These are phyloP conservation scores for Cutaneotrichosporon curvatum DNA, from an alignment of 1,284 basidiomycete species.

Conservation along the genomic window DNA sequence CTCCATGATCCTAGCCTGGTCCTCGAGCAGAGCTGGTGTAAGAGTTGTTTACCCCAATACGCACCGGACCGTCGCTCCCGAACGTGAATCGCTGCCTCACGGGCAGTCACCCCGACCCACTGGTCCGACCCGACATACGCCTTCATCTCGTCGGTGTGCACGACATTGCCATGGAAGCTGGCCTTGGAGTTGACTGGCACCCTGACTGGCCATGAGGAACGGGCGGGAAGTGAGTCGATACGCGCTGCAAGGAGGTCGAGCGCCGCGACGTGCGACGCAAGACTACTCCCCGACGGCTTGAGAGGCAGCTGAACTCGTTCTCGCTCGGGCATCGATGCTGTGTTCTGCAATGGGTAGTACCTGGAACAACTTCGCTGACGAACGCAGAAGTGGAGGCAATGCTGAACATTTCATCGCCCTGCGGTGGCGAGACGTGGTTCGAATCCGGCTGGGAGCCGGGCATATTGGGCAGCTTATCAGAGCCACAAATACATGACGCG, in stretches of 20 bases:
- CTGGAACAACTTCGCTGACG: no score
- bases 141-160: constrained; percentile 33
- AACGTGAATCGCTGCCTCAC: constrained; percentile 32
- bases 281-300: not conserved
- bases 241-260: constrained; percentile 28
- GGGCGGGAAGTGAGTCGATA: constrained; percentile 18
- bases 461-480: no score
- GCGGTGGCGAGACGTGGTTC: no score
- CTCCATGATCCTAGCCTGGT: constrained; percentile 21
- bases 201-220: constrained; percentile 22
- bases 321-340: no score
- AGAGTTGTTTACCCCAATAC: constrained; percentile 5
- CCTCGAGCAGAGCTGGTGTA: constrained; percentile 17
- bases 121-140: constrained; percentile 28
- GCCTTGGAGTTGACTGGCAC: constrained; percentile 36
- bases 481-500: no score
- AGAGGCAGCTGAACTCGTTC: no score
- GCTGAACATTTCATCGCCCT: no score
- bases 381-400: no score
- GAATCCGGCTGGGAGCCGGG: no score
- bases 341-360: no score
- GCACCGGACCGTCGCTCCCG: constrained; percentile 27
- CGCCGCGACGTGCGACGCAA: constrained; percentile 25
- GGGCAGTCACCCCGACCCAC: constrained; percentile 39
- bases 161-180: constrained; percentile 25